Conservation (phyloP, 352 stramenopile species). For the Phytophthora idaei region DNA sequence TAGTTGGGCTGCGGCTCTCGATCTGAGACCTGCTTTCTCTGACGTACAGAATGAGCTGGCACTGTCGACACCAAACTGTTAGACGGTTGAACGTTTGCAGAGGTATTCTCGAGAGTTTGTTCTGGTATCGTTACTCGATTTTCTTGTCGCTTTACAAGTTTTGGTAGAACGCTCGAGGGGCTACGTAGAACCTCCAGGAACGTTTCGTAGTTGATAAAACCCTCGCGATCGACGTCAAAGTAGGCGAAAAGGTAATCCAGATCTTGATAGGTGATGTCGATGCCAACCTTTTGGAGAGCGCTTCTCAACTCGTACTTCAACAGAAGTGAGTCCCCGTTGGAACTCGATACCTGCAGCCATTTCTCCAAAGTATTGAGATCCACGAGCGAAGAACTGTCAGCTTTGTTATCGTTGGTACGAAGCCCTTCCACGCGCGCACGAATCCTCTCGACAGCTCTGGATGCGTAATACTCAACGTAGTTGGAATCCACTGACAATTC, state of each 20-base stretch:
- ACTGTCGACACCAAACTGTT: slow-evolving; percentile 2
- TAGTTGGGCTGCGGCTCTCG: slow-evolving; percentile 25
- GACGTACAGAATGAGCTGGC: slow-evolving; percentile 6
- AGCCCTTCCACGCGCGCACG: slow-evolving; percentile 17
- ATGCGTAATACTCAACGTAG: slow-evolving; percentile 18
- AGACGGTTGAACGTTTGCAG: neutral
- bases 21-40: neutral
- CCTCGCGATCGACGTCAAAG: slow-evolving; percentile 67
- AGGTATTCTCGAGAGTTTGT: neutral
- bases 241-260: slow-evolving; percentile 71
- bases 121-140: slow-evolving; percentile 1
- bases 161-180: slow-evolving; percentile 17
- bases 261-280: slow-evolving; percentile 69
- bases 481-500: slow-evolving; percentile 14
- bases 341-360: slow-evolving; percentile 45
- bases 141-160: neutral
- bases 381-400: slow-evolving; percentile 5
- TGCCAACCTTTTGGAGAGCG: slow-evolving; percentile 54
- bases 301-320: slow-evolving; percentile 69
- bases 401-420: slow-evolving; percentile 7
- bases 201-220: slow-evolving; percentile 74
- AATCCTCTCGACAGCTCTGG: slow-evolving; percentile 34
- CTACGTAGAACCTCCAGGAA: slow-evolving; percentile 70
- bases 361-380: slow-evolving; percentile 51
- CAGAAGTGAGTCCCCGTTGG: slow-evolving; percentile 49